Evolutionary conservation across 257 asterid genomes (phyloP), one percentile per base, ranked within the genome.

Genomic region (Solanum chmielewskii): DNA sequence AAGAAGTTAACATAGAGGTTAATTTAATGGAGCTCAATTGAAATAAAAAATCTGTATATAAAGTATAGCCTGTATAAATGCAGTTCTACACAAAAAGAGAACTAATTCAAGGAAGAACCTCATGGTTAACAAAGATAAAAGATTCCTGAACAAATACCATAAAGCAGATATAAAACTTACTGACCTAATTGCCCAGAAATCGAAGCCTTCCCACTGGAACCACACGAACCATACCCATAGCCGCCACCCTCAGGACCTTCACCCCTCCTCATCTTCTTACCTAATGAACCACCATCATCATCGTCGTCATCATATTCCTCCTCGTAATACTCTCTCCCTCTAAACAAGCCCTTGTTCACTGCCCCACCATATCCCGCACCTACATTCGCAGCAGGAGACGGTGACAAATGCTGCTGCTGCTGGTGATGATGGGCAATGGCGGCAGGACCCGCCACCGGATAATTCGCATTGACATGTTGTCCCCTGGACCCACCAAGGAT

Each of bases 271-370:
- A 82, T 83, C 73, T 93, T 92, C 91, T 92, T 94, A 33, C 91
- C 88, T 47, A 90, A 93, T 9, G 87, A 91, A 23, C 88, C 95
- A 71, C 91, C 97, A 62, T 88, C 95, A 62, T 89, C 94, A 23
- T 87, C 97, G 25, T 87, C 94, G 41, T 92, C 95, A 56, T 95
- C 93, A 66, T 87, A 90, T 89, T 94, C 99, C n/a, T 92, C 95
- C 90, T 94, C 98, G 37, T 90, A 92, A 89, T 93, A 92, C 87
- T 92, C 98, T 88, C 95, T 91, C 77, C 87, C 95, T 83, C 98
- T 92, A 23, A 66, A 85, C 64, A 71, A 70, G 45, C 93, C 94
- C 91, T 93, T 93, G 92, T 93, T 93, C 82, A 96, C 98, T 88
- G 90, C 89, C 89, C 88, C 86, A 16, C 66, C 91, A 71, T 84